Conservation (phyloP, 2,329 filamentous ascomycete species). For the Cytospora chrysosperma region DNA sequence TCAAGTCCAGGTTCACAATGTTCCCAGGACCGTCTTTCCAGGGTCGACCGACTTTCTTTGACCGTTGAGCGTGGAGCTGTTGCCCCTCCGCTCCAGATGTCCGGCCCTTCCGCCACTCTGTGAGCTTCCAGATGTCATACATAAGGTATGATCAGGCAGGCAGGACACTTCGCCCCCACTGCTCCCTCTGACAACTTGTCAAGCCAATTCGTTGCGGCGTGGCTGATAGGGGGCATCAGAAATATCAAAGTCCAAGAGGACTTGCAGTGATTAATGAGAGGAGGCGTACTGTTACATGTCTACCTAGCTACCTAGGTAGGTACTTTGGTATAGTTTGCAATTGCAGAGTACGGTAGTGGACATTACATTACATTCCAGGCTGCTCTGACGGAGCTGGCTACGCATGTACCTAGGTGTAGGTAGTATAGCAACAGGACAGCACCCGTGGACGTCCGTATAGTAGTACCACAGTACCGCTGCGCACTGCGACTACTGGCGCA, state of each 20-base stretch:
- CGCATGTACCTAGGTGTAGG: neutral
- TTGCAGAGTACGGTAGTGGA: too few species aligned
- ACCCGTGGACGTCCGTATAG: neutral
- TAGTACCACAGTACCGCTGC: neutral
- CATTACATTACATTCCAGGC: neutral
- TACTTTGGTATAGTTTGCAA: too few species aligned
- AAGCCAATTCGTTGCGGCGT: neutral
- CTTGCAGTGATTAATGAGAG: neutral
- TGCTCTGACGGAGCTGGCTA: neutral
- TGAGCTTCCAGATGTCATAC: neutral
- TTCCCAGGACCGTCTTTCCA: too few species aligned
- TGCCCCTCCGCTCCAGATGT: neutral
- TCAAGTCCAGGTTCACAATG: too few species aligned
- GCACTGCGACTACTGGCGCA: neutral
- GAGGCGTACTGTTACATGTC: too few species aligned
- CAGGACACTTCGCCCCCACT: neutral
- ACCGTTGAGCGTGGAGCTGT: conserved; percentile 2
- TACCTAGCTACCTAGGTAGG: too few species aligned
- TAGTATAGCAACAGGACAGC: neutral
- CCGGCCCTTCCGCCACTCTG: neutral
- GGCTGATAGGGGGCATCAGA: neutral
- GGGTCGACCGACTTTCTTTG: conserved; percentile 6
- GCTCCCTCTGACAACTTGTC: neutral
- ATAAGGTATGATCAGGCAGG: too few species aligned
- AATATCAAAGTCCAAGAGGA: neutral